These are phyloP conservation scores for Phytophthora crassamura DNA, from an alignment of 352 stramenopile species.

Conservation along the genomic window DNA sequence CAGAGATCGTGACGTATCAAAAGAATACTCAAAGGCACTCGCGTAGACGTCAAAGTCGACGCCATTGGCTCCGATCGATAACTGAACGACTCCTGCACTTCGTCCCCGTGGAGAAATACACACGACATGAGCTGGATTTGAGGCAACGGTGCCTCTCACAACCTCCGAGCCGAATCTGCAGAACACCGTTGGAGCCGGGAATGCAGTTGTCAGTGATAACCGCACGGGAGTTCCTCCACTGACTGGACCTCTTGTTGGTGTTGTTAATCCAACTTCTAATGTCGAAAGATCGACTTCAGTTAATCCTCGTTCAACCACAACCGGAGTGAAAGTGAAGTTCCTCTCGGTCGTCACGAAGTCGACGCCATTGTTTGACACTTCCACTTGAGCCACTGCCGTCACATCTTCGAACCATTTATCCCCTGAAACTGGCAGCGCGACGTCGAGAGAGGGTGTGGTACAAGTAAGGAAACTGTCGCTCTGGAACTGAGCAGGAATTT, in stretches of 20 bases:
- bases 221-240: conserved; percentile 64
- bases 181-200: conserved; percentile 36
- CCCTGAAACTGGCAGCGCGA: conserved; percentile 14
- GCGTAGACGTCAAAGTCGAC: conserved; percentile 61
- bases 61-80: conserved; percentile 56
- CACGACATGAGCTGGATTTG: conserved; percentile 21
- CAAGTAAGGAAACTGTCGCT: conserved; percentile 41
- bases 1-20: conserved; percentile 33
- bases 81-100: conserved; percentile 15
- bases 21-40: conserved; percentile 52
- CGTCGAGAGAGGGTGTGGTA: conserved; percentile 32
- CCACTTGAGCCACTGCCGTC: conserved; percentile 32
- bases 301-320: conserved; percentile 1
- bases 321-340: conserved; percentile 38
- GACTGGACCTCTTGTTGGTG: conserved; percentile 56
- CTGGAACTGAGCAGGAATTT: conserved; percentile 28
- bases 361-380: conserved; percentile 57
- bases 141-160: conserved; percentile 31
- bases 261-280: conserved; percentile 40
- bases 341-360: conserved; percentile 42
- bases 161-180: conserved; percentile 66
- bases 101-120: conserved; percentile 33
- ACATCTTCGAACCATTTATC: conserved; percentile 25
- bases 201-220: conserved; percentile 33
- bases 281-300: conserved; percentile 22